Base-by-base conservation (phyloP, 495 filamentous ascomycete genomes). In the Annulohypoxylon bovei region DNA sequence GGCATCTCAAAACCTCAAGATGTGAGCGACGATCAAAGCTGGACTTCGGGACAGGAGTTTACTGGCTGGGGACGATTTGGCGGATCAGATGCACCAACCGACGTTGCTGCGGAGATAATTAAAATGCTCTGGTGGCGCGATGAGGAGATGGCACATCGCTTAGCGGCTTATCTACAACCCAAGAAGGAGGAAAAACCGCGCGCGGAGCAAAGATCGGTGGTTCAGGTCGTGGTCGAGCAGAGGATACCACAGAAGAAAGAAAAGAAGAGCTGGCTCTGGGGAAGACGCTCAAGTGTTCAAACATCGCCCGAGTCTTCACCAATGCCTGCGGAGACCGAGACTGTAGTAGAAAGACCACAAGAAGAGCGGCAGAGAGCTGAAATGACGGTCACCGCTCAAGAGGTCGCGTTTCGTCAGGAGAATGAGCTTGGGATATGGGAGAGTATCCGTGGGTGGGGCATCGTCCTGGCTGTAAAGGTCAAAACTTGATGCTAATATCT, bases 351-450 rank as follows among this genome's bases (percentile, higher is more conserved):
- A 3, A 59, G 46, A 6, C 16, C 30, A 23, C 37, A 65, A 11
- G 61, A 63, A 32, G 63, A 53, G 6, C 53, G 69, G 14, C 62
- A 72, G 3, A 58, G 63, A 0, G 71, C 81, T 16, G 76, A 72
- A 28, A 82, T 86, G 76, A 67, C 66, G 16, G 81, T 82, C 1
- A 72, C 78, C 18, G 84, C 81, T 9, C 77, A 87, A 22, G 86
- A 88, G 63, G 79, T 87, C 8, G 81, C 81, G 1, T 86, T 88
- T 64, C 70, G 85, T 20, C 76, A 71, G 44, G 82, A 86, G 77
- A 88, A 86, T 63, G 79, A 81, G 3, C 76, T 87, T 62, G 86
- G 86, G 0, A 66, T 88, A 8, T 83, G 79, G 72, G 85, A 86
- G 64, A 85, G 81, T n/a, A 57, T 73, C 63, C 78, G 69, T 0